Percentiles rank a stretch among this genome's conserved stretches.
Conservation (phyloP, 306 rosid species). For the Inga leiocalycina region DNA sequence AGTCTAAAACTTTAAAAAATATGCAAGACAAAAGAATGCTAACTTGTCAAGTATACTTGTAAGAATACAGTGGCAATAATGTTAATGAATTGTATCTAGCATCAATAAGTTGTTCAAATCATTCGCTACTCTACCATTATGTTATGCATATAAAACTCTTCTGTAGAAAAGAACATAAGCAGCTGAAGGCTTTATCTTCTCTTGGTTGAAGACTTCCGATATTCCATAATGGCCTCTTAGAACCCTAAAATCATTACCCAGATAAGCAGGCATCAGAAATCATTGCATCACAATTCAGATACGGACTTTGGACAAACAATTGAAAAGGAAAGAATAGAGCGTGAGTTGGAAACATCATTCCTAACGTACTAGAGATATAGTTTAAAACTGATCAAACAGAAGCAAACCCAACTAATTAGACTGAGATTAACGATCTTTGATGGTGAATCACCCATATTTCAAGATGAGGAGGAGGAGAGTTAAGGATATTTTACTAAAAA, state of each 20-base stretch:
- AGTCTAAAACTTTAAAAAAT: slow-evolving; percentile 20
- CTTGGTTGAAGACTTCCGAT: slow-evolving; percentile 76
- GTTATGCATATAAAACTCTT: slow-evolving; percentile 65
- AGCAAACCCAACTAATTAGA: no score
- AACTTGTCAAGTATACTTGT: slow-evolving; percentile 40
- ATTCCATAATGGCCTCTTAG: slow-evolving; percentile 64
- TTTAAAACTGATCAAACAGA: no score
- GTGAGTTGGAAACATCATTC: neutral
- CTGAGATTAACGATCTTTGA: no score
- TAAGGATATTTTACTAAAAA: no score
- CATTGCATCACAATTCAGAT: slow-evolving; percentile 5
- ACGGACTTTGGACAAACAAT: neutral
- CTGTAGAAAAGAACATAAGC: slow-evolving; percentile 97
- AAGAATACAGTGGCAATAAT: slow-evolving; percentile 45
- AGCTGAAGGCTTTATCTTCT: slow-evolving; percentile 93
- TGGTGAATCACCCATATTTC: no score
- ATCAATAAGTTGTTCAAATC: slow-evolving; percentile 36
- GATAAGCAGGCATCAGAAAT: slow-evolving; percentile 24
- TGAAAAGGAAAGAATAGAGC: neutral
- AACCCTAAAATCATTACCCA: slow-evolving; percentile 62
- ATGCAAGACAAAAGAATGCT: slow-evolving; percentile 47
- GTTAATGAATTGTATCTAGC: slow-evolving; percentile 38
- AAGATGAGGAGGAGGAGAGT: no score
- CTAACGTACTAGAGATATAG: no score
- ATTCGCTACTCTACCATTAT: slow-evolving; percentile 38